Percentiles rank a stretch among this genome's conserved stretches.
These are phyloP conservation scores for Ceratocystis lukuohia DNA, from an alignment of 2,329 filamentous ascomycete genomes.

Conservation along the genomic window DNA sequence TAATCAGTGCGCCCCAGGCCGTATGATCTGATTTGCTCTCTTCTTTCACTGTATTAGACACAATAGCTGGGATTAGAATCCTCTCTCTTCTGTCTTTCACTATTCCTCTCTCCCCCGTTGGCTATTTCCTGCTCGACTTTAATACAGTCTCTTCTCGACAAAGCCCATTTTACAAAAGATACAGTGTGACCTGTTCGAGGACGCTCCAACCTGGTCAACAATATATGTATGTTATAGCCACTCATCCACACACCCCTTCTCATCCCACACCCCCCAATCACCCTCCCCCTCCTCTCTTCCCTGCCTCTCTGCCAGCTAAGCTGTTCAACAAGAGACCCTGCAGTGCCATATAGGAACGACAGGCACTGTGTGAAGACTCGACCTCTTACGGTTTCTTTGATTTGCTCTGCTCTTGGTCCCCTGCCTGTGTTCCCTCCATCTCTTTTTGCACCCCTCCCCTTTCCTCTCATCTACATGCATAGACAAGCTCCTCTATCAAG, in stretches of 20 bases:
- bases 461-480: background rate
- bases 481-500: conserved; percentile 1
- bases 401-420: background rate
- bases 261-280: background rate
- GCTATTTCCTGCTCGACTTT: background rate
- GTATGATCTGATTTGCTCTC: background rate
- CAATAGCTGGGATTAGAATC: background rate
- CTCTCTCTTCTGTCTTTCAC: background rate
- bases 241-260: background rate
- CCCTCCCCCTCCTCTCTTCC: background rate
- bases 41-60: background rate
- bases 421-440: background rate
- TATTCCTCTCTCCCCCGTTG: background rate
- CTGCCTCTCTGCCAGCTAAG: background rate
- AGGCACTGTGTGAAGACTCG: background rate
- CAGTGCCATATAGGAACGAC: background rate
- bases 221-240: background rate
- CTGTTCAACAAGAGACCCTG: background rate
- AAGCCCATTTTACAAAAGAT: background rate
- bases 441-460: background rate
- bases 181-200: background rate
- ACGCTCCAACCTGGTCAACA: background rate
- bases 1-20: background rate
- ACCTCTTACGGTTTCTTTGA: background rate
- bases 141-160: too few relatives aligned